Conservation (phyloP, 306 rosid species). For the Acacia melanoxylon region DNA sequence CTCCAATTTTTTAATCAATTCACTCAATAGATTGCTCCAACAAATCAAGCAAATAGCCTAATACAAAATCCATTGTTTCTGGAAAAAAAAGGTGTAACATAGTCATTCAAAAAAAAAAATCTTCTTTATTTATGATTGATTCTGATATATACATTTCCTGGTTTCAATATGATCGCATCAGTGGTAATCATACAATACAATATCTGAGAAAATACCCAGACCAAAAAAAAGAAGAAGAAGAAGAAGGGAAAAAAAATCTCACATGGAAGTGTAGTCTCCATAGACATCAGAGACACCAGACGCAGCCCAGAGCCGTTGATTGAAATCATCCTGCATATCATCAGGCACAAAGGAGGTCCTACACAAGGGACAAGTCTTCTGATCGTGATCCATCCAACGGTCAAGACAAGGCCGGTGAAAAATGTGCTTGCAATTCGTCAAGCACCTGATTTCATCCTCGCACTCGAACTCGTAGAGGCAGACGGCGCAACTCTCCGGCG, state of each 20-base stretch:
- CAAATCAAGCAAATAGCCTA: background rate
- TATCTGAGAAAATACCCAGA: background rate
- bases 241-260: background rate
- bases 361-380: slow-evolving; percentile 85
- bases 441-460: slow-evolving; percentile 75
- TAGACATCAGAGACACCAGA: slow-evolving; percentile 47
- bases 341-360: slow-evolving; percentile 76
- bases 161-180: slow-evolving; percentile 3
- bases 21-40: background rate
- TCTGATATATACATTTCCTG: slow-evolving; percentile 36
- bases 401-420: slow-evolving; percentile 82
- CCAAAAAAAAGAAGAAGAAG: background rate
- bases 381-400: slow-evolving; percentile 97
- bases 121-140: background rate
- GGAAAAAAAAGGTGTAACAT: background rate
- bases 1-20: background rate
- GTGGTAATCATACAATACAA: background rate
- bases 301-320: slow-evolving; percentile 78
- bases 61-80: background rate
- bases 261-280: slow-evolving; percentile 41
- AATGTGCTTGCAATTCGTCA: slow-evolving; percentile 82
- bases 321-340: slow-evolving; percentile 49
- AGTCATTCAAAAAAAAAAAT: slow-evolving; percentile 21
- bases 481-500: slow-evolving; percentile 68
- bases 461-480: slow-evolving; percentile 68